These are phyloP conservation scores for Calonectria hawksworthii DNA, from an alignment of 2,329 filamentous ascomycete genomes.

Conservation along the genomic window DNA sequence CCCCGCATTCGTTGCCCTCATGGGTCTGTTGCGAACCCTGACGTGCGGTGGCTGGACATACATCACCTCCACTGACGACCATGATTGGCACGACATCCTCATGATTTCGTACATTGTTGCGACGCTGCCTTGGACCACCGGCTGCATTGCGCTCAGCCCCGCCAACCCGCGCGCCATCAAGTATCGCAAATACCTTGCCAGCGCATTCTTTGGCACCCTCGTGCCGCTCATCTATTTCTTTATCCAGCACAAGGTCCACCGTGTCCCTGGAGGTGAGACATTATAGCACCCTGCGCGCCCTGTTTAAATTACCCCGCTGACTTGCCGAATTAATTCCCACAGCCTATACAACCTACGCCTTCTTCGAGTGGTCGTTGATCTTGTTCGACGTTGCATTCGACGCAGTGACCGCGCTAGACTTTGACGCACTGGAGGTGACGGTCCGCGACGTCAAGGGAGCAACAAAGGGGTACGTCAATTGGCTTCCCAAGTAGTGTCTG, in stretches of 20 bases:
- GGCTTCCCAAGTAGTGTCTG: constrained; percentile 85
- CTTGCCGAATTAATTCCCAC: constrained; percentile 19
- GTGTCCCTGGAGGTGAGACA: constrained; percentile 86
- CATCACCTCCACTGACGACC: constrained; percentile 97
- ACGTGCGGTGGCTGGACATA: constrained; percentile 99
- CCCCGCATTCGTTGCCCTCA: constrained; percentile 84
- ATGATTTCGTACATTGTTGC: constrained; percentile 99
- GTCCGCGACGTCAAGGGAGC: constrained; percentile 90
- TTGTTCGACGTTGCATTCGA: constrained; percentile 97
- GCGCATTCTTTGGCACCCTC: constrained; percentile 90
- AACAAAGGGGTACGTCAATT: constrained; percentile 98
- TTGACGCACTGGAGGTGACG: constrained; percentile 87
- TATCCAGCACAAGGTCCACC: constrained; percentile 98
- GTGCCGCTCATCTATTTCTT: constrained; percentile 96
- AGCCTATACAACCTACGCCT: constrained; percentile 98
- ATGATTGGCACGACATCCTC: constrained; percentile 98
- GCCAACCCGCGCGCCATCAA: constrained; percentile 85
- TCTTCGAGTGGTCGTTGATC: constrained; percentile 97
- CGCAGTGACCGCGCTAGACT: constrained; percentile 93
- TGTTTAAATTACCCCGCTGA: constrained; percentile 29
- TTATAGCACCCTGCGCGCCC: not conserved
- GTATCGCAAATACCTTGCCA: constrained; percentile 88
- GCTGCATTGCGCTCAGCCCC: constrained; percentile 90
- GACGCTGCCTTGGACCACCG: constrained; percentile 94
- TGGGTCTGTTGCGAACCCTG: constrained; percentile 88